A percentile compares a stretch with the other conserved stretches of the same genome.
These are phyloP conservation scores for Penicillium expansum DNA, from an alignment of 2,329 filamentous ascomycete genomes.

Conservation along the genomic window DNA sequence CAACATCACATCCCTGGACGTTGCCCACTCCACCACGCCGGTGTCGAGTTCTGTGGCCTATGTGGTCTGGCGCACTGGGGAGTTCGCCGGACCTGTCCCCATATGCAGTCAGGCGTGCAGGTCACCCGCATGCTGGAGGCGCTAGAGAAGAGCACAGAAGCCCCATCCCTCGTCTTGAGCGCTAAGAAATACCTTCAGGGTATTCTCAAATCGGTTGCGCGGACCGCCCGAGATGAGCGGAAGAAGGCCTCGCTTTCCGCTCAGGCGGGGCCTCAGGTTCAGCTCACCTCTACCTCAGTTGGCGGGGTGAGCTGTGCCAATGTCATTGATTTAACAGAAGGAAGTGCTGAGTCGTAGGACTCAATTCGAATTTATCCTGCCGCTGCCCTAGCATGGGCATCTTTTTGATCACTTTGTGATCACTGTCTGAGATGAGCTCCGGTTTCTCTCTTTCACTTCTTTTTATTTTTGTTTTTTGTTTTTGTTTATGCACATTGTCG, in stretches of 20 bases:
- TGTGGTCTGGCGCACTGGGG: constrained; percentile 64
- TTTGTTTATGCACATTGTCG: neutral
- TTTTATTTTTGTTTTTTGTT: neutral
- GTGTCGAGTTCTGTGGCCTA: constrained; percentile 61
- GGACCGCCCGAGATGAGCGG: constrained; percentile 45
- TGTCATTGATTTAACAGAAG: neutral
- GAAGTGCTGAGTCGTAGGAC: neutral
- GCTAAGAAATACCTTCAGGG: constrained; percentile 58
- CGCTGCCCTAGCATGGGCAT: neutral
- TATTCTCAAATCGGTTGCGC: constrained; percentile 55
- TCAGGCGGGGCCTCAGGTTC: neutral
- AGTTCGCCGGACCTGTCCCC: constrained; percentile 56
- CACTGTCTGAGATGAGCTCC: neutral
- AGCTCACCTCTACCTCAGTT: neutral
- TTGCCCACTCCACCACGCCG: constrained; percentile 60
- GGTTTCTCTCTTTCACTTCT: neutral
- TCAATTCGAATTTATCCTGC: neutral
- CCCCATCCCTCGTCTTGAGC: constrained; percentile 50
- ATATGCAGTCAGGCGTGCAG: constrained; percentile 61
- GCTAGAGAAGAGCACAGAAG: constrained; percentile 58
- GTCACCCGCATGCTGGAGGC: constrained; percentile 63
- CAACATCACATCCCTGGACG: constrained; percentile 55
- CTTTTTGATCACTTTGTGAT: neutral
- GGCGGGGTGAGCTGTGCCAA: neutral
- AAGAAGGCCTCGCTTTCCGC: constrained; percentile 7